Percentiles rank a stretch among this genome's conserved stretches.
These are phyloP conservation scores for Emiliania huxleyi DNA, from an alignment of 78 protist genomes.

Conservation along the genomic window DNA sequence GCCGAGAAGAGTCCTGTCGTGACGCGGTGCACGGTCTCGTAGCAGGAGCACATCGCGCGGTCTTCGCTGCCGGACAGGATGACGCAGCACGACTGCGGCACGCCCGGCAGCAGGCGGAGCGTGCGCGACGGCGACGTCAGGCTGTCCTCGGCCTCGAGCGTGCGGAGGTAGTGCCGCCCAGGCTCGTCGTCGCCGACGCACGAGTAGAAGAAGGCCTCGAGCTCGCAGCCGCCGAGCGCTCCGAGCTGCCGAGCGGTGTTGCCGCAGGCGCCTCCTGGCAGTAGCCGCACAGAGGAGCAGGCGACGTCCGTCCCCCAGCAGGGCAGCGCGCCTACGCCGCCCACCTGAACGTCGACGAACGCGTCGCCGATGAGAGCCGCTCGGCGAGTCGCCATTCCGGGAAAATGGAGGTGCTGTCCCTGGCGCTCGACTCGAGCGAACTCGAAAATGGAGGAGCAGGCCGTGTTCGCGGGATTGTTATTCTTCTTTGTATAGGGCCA, in stretches of 20 bases:
- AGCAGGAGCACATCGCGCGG: not conserved
- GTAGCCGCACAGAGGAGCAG: not conserved
- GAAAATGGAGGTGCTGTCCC: no score
- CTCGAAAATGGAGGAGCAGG: no score
- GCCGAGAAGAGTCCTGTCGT: not conserved
- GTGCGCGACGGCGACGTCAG: not conserved
- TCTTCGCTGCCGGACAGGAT: not conserved
- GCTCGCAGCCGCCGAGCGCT: not conserved
- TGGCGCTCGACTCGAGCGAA: no score
- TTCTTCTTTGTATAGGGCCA: no score
- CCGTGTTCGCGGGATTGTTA: no score
- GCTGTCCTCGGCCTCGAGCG: not conserved
- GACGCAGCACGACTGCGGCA: not conserved
- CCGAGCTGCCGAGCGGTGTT: not conserved
- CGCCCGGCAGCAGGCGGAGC: not conserved
- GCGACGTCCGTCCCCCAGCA: not conserved
- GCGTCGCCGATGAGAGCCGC: no score
- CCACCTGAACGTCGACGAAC: not conserved
- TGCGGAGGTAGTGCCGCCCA: not conserved
- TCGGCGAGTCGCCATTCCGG: no score
- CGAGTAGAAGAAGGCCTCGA: not conserved
- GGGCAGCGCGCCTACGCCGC: not conserved
- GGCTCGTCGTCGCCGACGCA: not conserved
- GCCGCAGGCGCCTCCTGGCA: not conserved
- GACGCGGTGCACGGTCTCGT: not conserved